Evolutionary conservation across 768 basidiomycete genomes (phyloP).

Genomic region (Lactarius psammicola): DNA sequence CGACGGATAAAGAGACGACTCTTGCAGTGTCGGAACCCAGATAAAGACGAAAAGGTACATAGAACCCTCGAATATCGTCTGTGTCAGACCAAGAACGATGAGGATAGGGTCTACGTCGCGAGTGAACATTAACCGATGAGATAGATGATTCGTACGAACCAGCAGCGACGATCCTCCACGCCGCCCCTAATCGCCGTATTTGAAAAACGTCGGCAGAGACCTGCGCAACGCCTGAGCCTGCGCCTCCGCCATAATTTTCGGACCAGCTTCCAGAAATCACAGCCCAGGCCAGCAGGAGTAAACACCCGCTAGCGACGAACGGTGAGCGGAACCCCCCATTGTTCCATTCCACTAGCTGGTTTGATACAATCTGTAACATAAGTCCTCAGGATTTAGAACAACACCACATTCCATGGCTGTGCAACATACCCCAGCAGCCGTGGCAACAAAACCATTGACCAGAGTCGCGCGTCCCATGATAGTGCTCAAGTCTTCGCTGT

Average conservation of each 20-base stretch:
- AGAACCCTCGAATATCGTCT: conserved; percentile 81
- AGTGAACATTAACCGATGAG: background rate
- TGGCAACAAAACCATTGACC: conserved; percentile 70
- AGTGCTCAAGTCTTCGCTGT: conserved; percentile 56
- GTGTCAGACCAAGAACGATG: conserved; percentile 64
- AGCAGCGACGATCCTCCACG: conserved; percentile 51
- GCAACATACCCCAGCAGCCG: conserved; percentile 58
- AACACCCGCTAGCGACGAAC: conserved; percentile 58
- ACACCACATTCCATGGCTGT: background rate
- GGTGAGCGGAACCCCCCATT: conserved; percentile 54
- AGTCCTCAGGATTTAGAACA: background rate
- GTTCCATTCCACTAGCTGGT: conserved; percentile 56
- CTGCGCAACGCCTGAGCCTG: conserved; percentile 28
- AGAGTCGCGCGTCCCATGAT: conserved; percentile 75
- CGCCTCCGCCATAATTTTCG: conserved; percentile 65
- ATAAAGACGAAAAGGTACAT: conserved; percentile 86
- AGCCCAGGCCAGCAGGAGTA: conserved; percentile 54
- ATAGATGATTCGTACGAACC: conserved; percentile 13
- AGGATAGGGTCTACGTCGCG: conserved; percentile 52
- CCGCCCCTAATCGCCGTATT: conserved; percentile 50
- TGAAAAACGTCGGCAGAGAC: conserved; percentile 46
- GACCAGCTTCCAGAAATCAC: conserved; percentile 59
- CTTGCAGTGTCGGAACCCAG: conserved; percentile 77
- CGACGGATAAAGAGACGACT: conserved; percentile 43
- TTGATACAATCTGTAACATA: conserved; percentile 32